Conservation (phyloP, 306 rosid genomes). For the Crotalaria pallida region DNA sequence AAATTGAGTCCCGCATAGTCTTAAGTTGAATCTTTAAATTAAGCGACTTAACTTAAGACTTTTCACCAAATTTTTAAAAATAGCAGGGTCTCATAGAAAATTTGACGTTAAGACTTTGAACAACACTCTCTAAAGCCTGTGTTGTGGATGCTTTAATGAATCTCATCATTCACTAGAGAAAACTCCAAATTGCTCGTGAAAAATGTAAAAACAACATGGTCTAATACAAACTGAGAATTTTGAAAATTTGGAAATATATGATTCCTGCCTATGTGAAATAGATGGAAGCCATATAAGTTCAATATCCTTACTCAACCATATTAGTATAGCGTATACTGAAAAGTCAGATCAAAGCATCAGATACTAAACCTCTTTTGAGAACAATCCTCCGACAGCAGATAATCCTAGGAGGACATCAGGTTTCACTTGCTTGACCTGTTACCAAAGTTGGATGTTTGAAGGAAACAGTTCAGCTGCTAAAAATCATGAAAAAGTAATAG, state of each 20-base stretch:
- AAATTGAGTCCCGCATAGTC: too few species aligned
- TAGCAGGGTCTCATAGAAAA: too few species aligned
- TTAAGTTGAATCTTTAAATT: too few species aligned
- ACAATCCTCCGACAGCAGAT: slow-evolving; percentile 98
- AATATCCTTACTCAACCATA: not conserved
- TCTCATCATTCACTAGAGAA: not conserved
- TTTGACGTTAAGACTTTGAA: too few species aligned
- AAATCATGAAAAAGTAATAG: not conserved
- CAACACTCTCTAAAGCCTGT: too few species aligned
- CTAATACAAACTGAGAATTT: not conserved
- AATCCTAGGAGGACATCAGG: slow-evolving; percentile 99
- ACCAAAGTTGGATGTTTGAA: slow-evolving; percentile 25
- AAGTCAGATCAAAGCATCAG: slow-evolving; percentile 7
- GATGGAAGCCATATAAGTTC: not conserved
- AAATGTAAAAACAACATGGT: not conserved
- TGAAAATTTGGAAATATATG: not conserved
- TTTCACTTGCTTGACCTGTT: slow-evolving; percentile 85
- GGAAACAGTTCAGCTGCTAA: not conserved
- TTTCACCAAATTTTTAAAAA: too few species aligned
- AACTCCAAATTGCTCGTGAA: not conserved
- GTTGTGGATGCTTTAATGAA: not conserved
- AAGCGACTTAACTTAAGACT: too few species aligned
- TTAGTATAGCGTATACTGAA: not conserved
- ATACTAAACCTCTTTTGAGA: slow-evolving; percentile 75
- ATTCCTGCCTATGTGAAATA: not conserved